phyloP scores from a whole-genome alignment of 2,329 filamentous ascomycete species.

The Drechslera avenae region DNA sequence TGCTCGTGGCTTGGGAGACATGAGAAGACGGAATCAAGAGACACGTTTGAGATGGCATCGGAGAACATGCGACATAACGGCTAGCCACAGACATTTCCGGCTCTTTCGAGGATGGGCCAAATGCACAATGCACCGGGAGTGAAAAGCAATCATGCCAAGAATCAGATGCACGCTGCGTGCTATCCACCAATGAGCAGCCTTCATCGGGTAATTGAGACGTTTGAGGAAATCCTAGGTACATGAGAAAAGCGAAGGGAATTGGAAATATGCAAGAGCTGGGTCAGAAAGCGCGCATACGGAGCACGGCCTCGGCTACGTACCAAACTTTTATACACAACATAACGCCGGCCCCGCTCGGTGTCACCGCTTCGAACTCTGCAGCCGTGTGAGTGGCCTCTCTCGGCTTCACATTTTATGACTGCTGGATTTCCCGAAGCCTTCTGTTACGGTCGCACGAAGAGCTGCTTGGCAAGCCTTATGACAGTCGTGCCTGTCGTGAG shows the following conservation, averaged over 20 bases:
- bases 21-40: constrained; percentile 2
- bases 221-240: constrained; percentile 8
- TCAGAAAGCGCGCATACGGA: constrained; percentile 9
- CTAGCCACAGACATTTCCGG: constrained; percentile 8
- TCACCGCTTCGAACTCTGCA: constrained; percentile 19
- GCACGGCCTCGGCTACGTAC: constrained; percentile 29
- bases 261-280: constrained; percentile 17
- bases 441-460: constrained; percentile 6
- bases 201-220: constrained; percentile 9
- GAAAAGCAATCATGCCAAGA: constrained; percentile 19
- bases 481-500: constrained; percentile 9
- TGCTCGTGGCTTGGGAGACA: not conserved
- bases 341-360: constrained; percentile 18
- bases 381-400: constrained; percentile 9
- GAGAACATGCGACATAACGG: constrained; percentile 7
- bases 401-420: constrained; percentile 15
- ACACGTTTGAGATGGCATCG: not conserved
- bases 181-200: constrained; percentile 15
- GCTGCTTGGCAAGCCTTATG: constrained; percentile 5
- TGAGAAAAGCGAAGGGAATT: constrained; percentile 10
- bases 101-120: constrained; percentile 16
- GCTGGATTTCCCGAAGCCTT: constrained; percentile 8
- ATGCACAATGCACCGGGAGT: constrained; percentile 14
- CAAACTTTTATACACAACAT: constrained; percentile 23
- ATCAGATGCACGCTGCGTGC: constrained; percentile 11